These are phyloP conservation scores for Arthrobotrys sphaeroides DNA, from an alignment of 2,329 filamentous ascomycete species.

Conservation along the genomic window DNA sequence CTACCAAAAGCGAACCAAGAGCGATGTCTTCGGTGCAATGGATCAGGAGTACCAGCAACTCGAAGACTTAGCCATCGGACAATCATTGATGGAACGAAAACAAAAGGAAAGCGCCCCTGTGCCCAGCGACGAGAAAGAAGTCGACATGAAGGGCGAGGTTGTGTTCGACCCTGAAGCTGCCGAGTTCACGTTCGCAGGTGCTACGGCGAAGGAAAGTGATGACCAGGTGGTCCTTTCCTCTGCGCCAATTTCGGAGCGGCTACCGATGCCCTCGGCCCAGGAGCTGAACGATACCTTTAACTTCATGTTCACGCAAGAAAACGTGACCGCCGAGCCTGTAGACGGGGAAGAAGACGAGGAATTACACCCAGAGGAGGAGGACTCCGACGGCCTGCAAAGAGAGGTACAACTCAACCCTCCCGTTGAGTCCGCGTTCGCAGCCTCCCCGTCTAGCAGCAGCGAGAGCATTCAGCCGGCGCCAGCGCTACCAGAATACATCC, in stretches of 20 bases:
- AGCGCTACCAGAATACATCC: constrained; percentile 39
- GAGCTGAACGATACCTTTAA: constrained; percentile 58
- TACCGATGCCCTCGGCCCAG: constrained; percentile 56
- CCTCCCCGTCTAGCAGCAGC: constrained; percentile 36
- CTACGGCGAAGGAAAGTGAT: constrained; percentile 8
- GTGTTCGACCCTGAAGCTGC: constrained; percentile 52
- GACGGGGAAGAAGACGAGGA: constrained; percentile 36
- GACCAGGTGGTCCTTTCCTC: constrained; percentile 45
- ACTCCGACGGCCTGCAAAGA: constrained; percentile 42
- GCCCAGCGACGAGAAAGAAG: constrained; percentile 12
- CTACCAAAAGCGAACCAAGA: constrained; percentile 7
- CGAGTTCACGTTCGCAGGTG: constrained; percentile 56
- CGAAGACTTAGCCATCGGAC: constrained; percentile 25
- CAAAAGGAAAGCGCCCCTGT: constrained; percentile 8
- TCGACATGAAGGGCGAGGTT: constrained; percentile 25
- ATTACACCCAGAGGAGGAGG: constrained; percentile 38
- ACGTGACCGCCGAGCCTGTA: not conserved
- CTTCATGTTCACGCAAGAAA: constrained; percentile 52
- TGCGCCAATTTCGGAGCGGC: constrained; percentile 49
- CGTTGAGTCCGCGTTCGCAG: constrained; percentile 14
- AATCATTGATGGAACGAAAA: constrained; percentile 30
- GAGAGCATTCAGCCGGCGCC: constrained; percentile 49
- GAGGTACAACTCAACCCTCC: constrained; percentile 47
- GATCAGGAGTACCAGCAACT: constrained; percentile 24
- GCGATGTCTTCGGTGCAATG: constrained; percentile 23